These are phyloP conservation scores for Endoconidiophora polonica DNA, from an alignment of 2,329 filamentous ascomycete species.

Conservation along the genomic window DNA sequence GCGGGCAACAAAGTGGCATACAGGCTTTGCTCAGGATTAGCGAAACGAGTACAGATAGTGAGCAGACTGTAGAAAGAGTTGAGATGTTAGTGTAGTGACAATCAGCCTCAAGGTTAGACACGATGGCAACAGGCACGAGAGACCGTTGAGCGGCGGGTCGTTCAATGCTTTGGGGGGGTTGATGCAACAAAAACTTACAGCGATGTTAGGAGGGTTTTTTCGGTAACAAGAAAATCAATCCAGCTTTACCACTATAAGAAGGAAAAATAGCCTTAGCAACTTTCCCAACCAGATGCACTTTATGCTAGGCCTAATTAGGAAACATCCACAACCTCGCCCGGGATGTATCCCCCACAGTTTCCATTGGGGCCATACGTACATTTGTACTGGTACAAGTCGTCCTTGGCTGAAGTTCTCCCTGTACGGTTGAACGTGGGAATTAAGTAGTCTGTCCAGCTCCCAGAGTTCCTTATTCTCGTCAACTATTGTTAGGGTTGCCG, in stretches of 20 bases:
- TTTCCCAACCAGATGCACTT: constrained; percentile 12
- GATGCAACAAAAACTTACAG: too few species aligned
- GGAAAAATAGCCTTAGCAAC: not conserved
- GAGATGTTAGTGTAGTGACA: not conserved
- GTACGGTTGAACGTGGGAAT: constrained; percentile 2
- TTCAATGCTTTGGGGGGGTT: too few species aligned
- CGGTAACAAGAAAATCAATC: too few species aligned
- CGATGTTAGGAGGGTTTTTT: too few species aligned
- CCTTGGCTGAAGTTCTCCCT: not conserved
- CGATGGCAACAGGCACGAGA: too few species aligned
- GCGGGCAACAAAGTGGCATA: constrained; percentile 7
- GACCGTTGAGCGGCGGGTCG: too few species aligned
- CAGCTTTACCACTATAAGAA: too few species aligned
- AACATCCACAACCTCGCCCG: not conserved
- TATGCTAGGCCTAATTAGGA: constrained; percentile 10
- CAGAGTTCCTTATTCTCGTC: not conserved
- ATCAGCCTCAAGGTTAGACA: not conserved
- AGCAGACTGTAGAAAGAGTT: not conserved
- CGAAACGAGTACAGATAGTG: not conserved
- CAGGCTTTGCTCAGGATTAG: not conserved
- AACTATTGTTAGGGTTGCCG: not conserved
- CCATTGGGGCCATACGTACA: constrained; percentile 7
- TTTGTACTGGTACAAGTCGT: not conserved
- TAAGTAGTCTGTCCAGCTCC: too few species aligned
- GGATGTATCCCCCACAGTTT: constrained; percentile 4